Evolutionary conservation across 257 asterid genomes (phyloP).

Genomic region (Thymus mandschuricus): DNA sequence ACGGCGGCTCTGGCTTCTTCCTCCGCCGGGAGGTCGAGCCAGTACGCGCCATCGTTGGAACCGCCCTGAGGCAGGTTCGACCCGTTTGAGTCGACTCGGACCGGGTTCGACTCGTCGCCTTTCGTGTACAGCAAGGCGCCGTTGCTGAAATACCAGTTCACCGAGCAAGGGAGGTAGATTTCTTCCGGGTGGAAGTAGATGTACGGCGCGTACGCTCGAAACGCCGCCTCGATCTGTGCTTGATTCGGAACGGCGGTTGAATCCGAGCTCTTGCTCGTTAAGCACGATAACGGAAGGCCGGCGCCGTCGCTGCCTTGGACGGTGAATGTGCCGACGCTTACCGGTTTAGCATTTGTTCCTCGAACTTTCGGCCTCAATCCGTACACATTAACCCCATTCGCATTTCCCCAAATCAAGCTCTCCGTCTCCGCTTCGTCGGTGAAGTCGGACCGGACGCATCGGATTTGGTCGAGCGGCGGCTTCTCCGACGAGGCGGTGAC

Average conservation of each 20-base stretch:
- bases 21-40: slow-evolving; percentile 75
- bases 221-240: slow-evolving; percentile 49
- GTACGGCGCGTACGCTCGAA: slow-evolving; percentile 61
- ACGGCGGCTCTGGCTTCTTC: slow-evolving; percentile 36
- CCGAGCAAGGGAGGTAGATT: slow-evolving; percentile 68
- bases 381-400: slow-evolving; percentile 41
- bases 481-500: slow-evolving; percentile 65
- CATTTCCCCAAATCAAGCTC: slow-evolving; percentile 67
- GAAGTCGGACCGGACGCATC: slow-evolving; percentile 67
- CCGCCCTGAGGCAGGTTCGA: slow-evolving; percentile 86
- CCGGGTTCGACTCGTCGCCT: slow-evolving; percentile 66
- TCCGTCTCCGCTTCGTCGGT: slow-evolving; percentile 65
- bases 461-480: slow-evolving; percentile 62
- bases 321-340: slow-evolving; percentile 54
- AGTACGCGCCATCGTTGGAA: slow-evolving; percentile 63
- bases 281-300: slow-evolving; percentile 48
- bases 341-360: slow-evolving; percentile 53
- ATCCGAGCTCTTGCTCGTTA: slow-evolving; percentile 56
- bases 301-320: slow-evolving; percentile 24
- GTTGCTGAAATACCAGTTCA: slow-evolving; percentile 73
- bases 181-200: slow-evolving; percentile 78
- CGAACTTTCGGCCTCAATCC: slow-evolving; percentile 57
- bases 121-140: slow-evolving; percentile 59
- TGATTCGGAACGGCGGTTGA: slow-evolving; percentile 56
- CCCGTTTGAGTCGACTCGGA: slow-evolving; percentile 49